Percentiles rank a stretch among this genome's conserved stretches.
Conservation (phyloP, 2,329 filamentous ascomycete genomes). For the Pseudocercospora cruenta region DNA sequence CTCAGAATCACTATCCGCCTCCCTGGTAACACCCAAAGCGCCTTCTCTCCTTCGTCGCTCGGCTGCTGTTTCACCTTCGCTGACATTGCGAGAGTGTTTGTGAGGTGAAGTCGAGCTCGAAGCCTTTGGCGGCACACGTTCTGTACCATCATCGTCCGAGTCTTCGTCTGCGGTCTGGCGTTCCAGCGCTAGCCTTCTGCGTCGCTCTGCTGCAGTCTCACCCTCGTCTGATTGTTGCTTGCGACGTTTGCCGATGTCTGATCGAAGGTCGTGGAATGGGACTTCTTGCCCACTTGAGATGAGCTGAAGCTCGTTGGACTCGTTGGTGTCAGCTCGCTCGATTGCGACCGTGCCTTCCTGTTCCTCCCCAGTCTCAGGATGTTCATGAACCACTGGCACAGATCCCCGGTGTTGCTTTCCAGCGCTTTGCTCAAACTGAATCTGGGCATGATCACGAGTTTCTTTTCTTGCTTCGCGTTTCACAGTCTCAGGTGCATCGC, state of each 20-base stretch:
- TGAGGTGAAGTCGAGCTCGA: conserved; percentile 17
- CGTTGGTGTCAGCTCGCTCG: conserved; percentile 45
- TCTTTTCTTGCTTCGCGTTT: conserved; percentile 52
- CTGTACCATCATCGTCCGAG: conserved; percentile 45
- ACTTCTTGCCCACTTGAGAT: conserved; percentile 51
- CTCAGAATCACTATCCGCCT: conserved; percentile 53
- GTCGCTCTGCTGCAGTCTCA: conserved; percentile 48
- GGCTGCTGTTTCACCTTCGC: conserved; percentile 69
- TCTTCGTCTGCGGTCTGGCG: conserved; percentile 37
- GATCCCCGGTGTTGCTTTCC: conserved; percentile 13
- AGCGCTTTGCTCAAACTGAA: conserved; percentile 11
- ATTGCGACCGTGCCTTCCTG: conserved; percentile 28
- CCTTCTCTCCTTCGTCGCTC: conserved; percentile 74
- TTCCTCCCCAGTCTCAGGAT: conserved; percentile 24
- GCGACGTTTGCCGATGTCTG: conserved; percentile 30
- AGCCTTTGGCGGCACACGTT: conserved; percentile 39
- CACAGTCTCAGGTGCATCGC: conserved; percentile 51
- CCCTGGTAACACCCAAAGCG: conserved; percentile 64
- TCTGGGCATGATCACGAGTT: conserved; percentile 39
- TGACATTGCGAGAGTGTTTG: conserved; percentile 24
- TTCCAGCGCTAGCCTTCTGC: conserved; percentile 45
- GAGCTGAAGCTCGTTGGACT: conserved; percentile 47
- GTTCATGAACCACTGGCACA: conserved; percentile 31
- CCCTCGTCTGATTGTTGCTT: conserved; percentile 20
- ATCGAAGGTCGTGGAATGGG: conserved; percentile 51